phyloP scores from a whole-genome alignment of 495 filamentous ascomycete genomes.

The Xylaria nigripes region DNA sequence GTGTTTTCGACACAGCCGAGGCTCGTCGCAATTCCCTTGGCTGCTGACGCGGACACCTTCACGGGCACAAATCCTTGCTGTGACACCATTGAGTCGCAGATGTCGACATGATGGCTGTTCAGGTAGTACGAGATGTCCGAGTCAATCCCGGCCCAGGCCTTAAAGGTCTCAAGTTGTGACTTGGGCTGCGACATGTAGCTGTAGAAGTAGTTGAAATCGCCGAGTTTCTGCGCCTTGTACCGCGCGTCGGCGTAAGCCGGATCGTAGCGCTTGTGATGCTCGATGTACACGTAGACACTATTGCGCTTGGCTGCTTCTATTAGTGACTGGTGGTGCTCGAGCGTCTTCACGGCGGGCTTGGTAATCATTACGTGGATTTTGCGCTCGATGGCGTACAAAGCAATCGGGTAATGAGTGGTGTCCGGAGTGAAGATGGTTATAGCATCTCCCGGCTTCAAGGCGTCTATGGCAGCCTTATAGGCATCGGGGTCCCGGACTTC shows the following conservation, averaged over 20 bases:
- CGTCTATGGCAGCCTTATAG: constrained; percentile 86
- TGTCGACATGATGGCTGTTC: constrained; percentile 88
- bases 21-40: constrained; percentile 58
- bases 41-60: constrained; percentile 68
- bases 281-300: constrained; percentile 84
- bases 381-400: constrained; percentile 81
- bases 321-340: constrained; percentile 69
- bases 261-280: constrained; percentile 95
- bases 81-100: constrained; percentile 82
- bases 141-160: constrained; percentile 86
- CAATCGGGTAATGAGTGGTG: constrained; percentile 90
- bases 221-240: constrained; percentile 63
- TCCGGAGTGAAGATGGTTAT: constrained; percentile 98
- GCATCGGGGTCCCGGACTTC: constrained; percentile 63
- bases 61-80: constrained; percentile 60
- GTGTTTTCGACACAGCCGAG: constrained; percentile 73
- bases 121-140: constrained; percentile 92
- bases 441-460: constrained; percentile 70
- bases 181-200: constrained; percentile 96
- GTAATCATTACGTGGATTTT: constrained; percentile 87
- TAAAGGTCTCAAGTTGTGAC: constrained; percentile 88
- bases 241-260: constrained; percentile 82
- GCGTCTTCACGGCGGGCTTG: constrained; percentile 84
- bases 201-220: constrained; percentile 98
- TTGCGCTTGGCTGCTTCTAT: constrained; percentile 62